Evolutionary conservation across 352 stramenopile species (phyloP).

Genomic region (Hyaloperonospora arabidopsidis): DNA sequence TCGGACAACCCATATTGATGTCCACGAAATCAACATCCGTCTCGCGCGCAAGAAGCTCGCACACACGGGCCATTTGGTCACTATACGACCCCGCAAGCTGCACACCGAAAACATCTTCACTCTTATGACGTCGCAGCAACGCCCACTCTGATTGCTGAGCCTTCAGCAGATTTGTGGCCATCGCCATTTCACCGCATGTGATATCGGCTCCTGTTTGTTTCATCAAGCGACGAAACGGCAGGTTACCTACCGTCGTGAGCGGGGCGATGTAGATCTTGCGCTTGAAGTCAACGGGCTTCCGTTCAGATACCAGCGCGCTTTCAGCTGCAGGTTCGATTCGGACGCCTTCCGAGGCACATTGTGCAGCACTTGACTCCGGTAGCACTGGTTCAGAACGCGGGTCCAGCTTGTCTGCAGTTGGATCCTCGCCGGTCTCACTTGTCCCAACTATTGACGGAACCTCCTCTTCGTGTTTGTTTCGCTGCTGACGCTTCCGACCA

Average conservation of each 20-base stretch:
- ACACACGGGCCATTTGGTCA: slow-evolving; percentile 90
- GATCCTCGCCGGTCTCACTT: background rate
- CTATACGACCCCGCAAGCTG: slow-evolving; percentile 91
- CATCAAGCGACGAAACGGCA: slow-evolving; percentile 96
- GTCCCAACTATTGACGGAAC: background rate
- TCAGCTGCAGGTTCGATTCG: slow-evolving; percentile 33
- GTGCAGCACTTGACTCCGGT: slow-evolving; percentile 1
- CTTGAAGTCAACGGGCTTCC: slow-evolving; percentile 93
- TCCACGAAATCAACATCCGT: slow-evolving; percentile 97
- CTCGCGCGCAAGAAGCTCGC: slow-evolving; percentile 90
- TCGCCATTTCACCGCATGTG: slow-evolving; percentile 97
- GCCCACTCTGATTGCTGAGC: slow-evolving; percentile 95
- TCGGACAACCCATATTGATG: slow-evolving; percentile 98
- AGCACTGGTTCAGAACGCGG: background rate
- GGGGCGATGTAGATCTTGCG: slow-evolving; percentile 98
- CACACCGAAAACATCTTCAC: slow-evolving; percentile 97
- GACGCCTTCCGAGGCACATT: slow-evolving; percentile 4
- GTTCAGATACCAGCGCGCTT: slow-evolving; percentile 50
- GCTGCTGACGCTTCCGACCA: slow-evolving; percentile 25
- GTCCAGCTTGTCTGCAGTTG: background rate
- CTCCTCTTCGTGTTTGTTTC: slow-evolving; percentile 20
- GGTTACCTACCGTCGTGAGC: slow-evolving; percentile 98
- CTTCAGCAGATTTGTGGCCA: slow-evolving; percentile 92
- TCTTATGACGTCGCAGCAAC: slow-evolving; percentile 92
- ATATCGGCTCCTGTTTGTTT: slow-evolving; percentile 98